Evolutionary conservation across 73 alveolate genomes (phyloP), one percentile per base, ranked within the genome.

Genomic region (Paramecium pentaurelia): DNA sequence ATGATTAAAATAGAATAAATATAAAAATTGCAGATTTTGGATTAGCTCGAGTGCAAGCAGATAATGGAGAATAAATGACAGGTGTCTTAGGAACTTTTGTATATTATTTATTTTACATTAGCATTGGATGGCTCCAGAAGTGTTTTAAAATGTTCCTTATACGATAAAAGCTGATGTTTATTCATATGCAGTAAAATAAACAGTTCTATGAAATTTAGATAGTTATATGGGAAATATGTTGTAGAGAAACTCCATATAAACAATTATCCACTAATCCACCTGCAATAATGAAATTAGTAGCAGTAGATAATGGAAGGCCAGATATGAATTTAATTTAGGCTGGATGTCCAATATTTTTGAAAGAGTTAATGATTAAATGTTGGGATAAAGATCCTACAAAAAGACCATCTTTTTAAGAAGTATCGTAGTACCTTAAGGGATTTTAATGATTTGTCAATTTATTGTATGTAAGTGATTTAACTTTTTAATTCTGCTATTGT

Each of bases 91-190:
- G 97, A 47, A 95, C 96, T 10, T 90, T 84, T 73, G 93, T 91
- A 90, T 86, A 5, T 12, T 58, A 86, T 44, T 27, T n/a, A 64
- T 86, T 60, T 97, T 97, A 8, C 92, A 97, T 34, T 95, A 95
- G 94, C 99, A 96, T 93, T 98, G 99, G 99, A 98, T 98, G 99
- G 99, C 99, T 16, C 99, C 99, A 60, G 99, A 98, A 93, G 95
- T 98, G 18, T 93, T 98, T 28, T 95, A 95, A 58, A 92, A 95
- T 71, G 93, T 96, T 58, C 96, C 96, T 20, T 98, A 98, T 92
- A 92, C 98, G 34, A 94, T 95, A 34, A 96, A 97, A 93, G 99
- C 99, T 1, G 99, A 98, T 95, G 99, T 98, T 70, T 98, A 97
- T 95, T 97, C 99, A 42, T 98, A 64, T 97, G 99, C 98, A 68